Evolutionary conservation across 2,329 filamentous ascomycete genomes (phyloP).

Genomic region (Alternaria rosae): DNA sequence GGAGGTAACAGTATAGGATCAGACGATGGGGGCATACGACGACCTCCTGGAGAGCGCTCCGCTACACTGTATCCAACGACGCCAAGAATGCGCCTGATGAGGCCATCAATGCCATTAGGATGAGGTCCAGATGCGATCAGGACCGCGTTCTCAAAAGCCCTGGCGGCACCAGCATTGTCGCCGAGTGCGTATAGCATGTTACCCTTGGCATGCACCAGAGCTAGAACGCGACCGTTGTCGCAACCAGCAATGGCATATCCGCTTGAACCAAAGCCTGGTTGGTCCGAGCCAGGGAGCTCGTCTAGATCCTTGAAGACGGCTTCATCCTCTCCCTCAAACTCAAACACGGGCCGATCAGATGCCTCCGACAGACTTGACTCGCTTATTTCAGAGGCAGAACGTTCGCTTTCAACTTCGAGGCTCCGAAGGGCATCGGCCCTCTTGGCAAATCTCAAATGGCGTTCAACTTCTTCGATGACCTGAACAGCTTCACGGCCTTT

Average conservation of each 20-base stretch:
- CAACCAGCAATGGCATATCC: slow-evolving; percentile 84
- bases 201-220: slow-evolving; percentile 96
- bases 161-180: slow-evolving; percentile 79
- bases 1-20: slow-evolving; percentile 82
- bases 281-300: slow-evolving; percentile 52
- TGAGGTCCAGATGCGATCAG: slow-evolving; percentile 81
- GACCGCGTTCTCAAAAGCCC: slow-evolving; percentile 93
- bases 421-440: slow-evolving; percentile 57
- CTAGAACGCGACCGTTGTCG: slow-evolving; percentile 91
- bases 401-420: slow-evolving; percentile 65
- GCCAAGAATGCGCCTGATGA: slow-evolving; percentile 79
- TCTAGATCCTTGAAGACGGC: slow-evolving; percentile 48
- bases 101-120: slow-evolving; percentile 73
- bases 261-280: slow-evolving; percentile 74
- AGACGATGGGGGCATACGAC: slow-evolving; percentile 43
- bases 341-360: slow-evolving; percentile 65
- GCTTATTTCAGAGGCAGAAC: slow-evolving; percentile 66
- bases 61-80: slow-evolving; percentile 63
- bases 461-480: slow-evolving; percentile 86
- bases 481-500: slow-evolving; percentile 84
- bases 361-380: slow-evolving; percentile 61
- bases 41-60: slow-evolving; percentile 44
- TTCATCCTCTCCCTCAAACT: slow-evolving; percentile 57
- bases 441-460: slow-evolving; percentile 65
- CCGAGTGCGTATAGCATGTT: slow-evolving; percentile 95